phyloP scores from a whole-genome alignment of 1,139 yeast species.

The Geotrichum histeridarum region DNA sequence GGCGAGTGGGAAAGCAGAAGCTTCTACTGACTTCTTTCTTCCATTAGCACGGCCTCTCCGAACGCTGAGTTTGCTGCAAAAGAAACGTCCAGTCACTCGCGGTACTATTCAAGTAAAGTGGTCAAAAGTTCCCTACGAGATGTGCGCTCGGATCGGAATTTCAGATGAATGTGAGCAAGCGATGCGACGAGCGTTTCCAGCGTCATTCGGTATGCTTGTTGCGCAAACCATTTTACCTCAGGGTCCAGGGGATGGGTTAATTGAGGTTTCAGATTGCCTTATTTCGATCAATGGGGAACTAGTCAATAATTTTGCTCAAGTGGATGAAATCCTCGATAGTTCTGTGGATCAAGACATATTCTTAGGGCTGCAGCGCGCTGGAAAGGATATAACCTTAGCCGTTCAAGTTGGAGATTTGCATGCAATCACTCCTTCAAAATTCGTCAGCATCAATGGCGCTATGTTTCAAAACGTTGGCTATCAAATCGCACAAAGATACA shows the following conservation, averaged over 20 bases:
- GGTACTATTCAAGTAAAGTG: slow-evolving; percentile 92
- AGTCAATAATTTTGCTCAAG: slow-evolving; percentile 66
- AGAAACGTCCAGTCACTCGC: slow-evolving; percentile 54
- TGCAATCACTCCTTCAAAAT: slow-evolving; percentile 73
- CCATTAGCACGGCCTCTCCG: slow-evolving; percentile 81
- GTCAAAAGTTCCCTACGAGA: slow-evolving; percentile 82
- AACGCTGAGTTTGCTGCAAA: slow-evolving; percentile 71
- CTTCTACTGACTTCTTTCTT: slow-evolving; percentile 81
- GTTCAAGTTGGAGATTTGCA: slow-evolving; percentile 72
- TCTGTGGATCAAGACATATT: slow-evolving; percentile 57
- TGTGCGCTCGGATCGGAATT: slow-evolving; percentile 81
- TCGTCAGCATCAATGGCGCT: slow-evolving; percentile 81
- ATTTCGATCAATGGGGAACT: slow-evolving; percentile 64
- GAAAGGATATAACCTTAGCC: slow-evolving; percentile 48
- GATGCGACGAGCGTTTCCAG: slow-evolving; percentile 68
- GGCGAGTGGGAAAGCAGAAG: slow-evolving; percentile 85
- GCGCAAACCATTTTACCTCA: slow-evolving; percentile 80
- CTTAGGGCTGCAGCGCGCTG: slow-evolving; percentile 70
- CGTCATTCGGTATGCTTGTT: slow-evolving; percentile 73
- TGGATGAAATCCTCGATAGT: slow-evolving; percentile 76
- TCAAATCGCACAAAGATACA: slow-evolving; percentile 80
- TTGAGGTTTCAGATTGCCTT: slow-evolving; percentile 83
- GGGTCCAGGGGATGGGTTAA: slow-evolving; percentile 73
- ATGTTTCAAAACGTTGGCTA: slow-evolving; percentile 79
- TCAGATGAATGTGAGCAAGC: slow-evolving; percentile 66